These are phyloP conservation scores for Macroventuria anomochaeta DNA, from an alignment of 2,329 filamentous ascomycete genomes.

Conservation along the genomic window DNA sequence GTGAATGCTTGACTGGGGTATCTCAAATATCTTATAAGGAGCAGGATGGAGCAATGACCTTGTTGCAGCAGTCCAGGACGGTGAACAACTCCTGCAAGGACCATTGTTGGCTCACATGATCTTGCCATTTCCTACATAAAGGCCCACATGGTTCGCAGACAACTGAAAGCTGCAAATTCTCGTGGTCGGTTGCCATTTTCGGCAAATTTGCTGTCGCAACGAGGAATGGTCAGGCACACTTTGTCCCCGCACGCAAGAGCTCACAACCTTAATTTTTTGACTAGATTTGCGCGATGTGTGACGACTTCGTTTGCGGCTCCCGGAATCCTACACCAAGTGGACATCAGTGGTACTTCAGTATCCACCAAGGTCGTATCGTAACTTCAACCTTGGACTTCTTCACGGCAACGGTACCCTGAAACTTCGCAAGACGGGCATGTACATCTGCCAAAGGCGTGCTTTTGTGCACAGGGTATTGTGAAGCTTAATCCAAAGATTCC, in stretches of 20 bases:
- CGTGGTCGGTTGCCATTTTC: not conserved
- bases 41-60: not conserved
- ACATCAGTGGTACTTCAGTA: conserved; percentile 2
- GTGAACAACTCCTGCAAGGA: not conserved
- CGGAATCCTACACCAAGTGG: conserved; percentile 6
- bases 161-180: not conserved
- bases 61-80: not conserved
- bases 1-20: conserved; percentile 1
- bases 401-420: conserved; percentile 3
- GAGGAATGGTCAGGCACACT: conserved; percentile 8
- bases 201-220: conserved; percentile 6
- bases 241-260: not conserved
- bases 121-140: not conserved
- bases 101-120: not conserved
- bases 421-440: not conserved
- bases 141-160: not conserved
- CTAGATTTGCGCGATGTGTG: conserved; percentile 3
- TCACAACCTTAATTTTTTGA: conserved; percentile 3
- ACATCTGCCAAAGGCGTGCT: not conserved
- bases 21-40: not conserved
- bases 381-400: not conserved
- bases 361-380: conserved; percentile 4
- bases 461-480: not conserved
- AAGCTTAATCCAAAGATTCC: not conserved
- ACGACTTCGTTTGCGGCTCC: conserved; percentile 3